A percentile compares a stretch with the other conserved stretches of the same genome.
These are phyloP conservation scores for Candida coquimbonensis DNA, from an alignment of 805 yeast genomes.

Conservation along the genomic window DNA sequence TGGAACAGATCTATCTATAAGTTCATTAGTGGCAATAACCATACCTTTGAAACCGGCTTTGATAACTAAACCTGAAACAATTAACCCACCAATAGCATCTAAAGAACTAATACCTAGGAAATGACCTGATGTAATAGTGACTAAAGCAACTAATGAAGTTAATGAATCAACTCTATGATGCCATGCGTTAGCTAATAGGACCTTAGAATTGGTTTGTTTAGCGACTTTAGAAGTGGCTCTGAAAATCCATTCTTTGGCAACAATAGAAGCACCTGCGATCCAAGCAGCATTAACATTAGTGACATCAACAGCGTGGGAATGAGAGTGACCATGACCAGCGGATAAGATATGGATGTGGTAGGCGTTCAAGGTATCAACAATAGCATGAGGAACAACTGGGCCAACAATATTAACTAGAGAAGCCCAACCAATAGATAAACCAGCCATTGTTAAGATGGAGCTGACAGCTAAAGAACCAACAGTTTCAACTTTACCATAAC, in stretches of 20 bases:
- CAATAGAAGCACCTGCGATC: slow-evolving; percentile 87
- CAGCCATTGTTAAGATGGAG: slow-evolving; percentile 76
- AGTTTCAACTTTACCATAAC: slow-evolving; percentile 90
- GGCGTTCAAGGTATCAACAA: slow-evolving; percentile 46
- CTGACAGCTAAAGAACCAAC: slow-evolving; percentile 88
- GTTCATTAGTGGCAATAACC: slow-evolving; percentile 60
- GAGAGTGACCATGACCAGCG: slow-evolving; percentile 30
- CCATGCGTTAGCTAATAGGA: slow-evolving; percentile 96
- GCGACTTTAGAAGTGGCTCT: slow-evolving; percentile 81
- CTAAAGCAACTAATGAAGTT: slow-evolving; percentile 85
- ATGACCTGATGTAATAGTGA: slow-evolving; percentile 82
- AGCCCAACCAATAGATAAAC: slow-evolving; percentile 84
- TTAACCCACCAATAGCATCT: slow-evolving; percentile 87
- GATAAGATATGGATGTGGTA: slow-evolving; percentile 40
- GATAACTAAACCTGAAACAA: slow-evolving; percentile 76
- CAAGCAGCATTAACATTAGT: slow-evolving; percentile 90
- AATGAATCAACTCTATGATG: slow-evolving; percentile 93
- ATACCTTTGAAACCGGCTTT: slow-evolving; percentile 80
- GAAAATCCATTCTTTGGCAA: slow-evolving; percentile 82
- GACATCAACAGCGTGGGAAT: slow-evolving; percentile 29
- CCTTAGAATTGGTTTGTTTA: slow-evolving; percentile 70
- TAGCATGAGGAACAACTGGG: slow-evolving; percentile 55
- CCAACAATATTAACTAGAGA: slow-evolving; percentile 64
- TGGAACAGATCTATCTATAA: slow-evolving; percentile 66
- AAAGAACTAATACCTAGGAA: slow-evolving; percentile 73